Conservation (phyloP, 768 basidiomycete species). For the Tylopilus plumbeoviolaceoides region DNA sequence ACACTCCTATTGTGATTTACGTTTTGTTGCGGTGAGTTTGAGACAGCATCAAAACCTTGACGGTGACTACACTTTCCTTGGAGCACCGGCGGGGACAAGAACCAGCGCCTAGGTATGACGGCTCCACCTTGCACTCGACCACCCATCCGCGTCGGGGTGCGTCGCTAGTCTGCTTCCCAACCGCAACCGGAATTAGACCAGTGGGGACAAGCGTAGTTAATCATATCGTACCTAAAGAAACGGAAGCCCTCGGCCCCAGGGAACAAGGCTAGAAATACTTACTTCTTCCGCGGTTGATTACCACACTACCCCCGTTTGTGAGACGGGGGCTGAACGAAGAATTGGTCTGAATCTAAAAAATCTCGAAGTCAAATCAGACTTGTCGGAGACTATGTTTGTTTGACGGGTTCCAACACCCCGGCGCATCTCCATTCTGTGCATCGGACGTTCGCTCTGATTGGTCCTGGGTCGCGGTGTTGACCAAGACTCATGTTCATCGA, state of each 20-base stretch:
- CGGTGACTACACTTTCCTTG: background rate
- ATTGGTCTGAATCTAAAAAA: conserved; percentile 13
- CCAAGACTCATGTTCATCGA: background rate
- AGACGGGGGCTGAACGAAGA: conserved; percentile 8
- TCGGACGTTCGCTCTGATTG: conserved; percentile 7
- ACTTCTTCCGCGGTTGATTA: conserved; percentile 16
- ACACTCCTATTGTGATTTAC: conserved; percentile 15
- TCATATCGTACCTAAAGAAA: conserved; percentile 10
- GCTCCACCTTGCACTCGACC: background rate
- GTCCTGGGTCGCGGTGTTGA: conserved; percentile 13
- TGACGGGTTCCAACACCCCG: conserved; percentile 2
- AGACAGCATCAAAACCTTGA: background rate
- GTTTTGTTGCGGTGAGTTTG: conserved; percentile 6
- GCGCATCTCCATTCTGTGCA: conserved; percentile 5
- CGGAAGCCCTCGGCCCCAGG: conserved; percentile 28
- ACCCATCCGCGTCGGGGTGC: background rate
- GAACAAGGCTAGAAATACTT: conserved; percentile 6
- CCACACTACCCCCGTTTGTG: conserved; percentile 25
- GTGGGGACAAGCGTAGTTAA: conserved; percentile 1
- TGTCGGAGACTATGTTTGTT: conserved; percentile 14
- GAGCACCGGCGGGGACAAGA: background rate
- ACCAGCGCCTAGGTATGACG: background rate
- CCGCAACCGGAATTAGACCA: background rate
- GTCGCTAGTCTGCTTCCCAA: conserved; percentile 4
- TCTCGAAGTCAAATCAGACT: conserved; percentile 22